Base-by-base conservation (phyloP, 495 filamentous ascomycete genomes). In the Penicillium pancosmium region DNA sequence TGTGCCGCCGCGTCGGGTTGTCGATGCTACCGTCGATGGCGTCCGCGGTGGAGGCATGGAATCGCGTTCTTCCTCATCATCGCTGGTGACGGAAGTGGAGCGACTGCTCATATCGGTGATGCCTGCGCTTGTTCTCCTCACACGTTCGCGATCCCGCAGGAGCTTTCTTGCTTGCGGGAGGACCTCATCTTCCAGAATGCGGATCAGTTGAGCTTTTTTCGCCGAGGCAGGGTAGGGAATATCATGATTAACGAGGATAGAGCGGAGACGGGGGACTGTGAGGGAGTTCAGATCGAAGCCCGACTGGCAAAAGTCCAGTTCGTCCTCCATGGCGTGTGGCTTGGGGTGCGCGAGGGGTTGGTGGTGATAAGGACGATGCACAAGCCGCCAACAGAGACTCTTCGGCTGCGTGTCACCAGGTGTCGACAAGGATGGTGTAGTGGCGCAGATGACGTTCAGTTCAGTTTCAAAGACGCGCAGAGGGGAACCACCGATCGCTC, bases 181-280 rank as follows among this genome's bases (percentile, higher is more conserved):
- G 38, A 98, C 82, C 56, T 93, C 80, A 41, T 90, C 80, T 64
- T 89, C 87, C 70, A 98, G 91, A 27, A 98, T 79, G 4, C 88
- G 84, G 54, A 98, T 76, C 41, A 98, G 86, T 61, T 96, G 87
- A 1, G 85, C 73, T 76, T 98, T 98, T 74, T 97, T 98, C 35
- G 89, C 86, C 50, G 92, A 84, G 8, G 91, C 84, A 1, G 92
- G 87, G 73, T 97, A 98, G 12, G 85, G 65, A 57, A 97, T 78
- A 69, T 91, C 88, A 74, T 98, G 88, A 54, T 85, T 87, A 61
- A 98, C 87, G 33, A 98, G 86, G 59, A 97, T 93, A 19, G 88
- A 90, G 47, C 94, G 90, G 55, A 98, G 82, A 36, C 87, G 86
- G 41, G 93, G 91, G 27, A 97, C 85, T 5, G 91, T 98, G 54